Percentiles rank a stretch among this genome's conserved stretches.
Evolutionary conservation across 192 early-diverging fungal species (phyloP).

Genomic region (Oehlia diaphana): DNA sequence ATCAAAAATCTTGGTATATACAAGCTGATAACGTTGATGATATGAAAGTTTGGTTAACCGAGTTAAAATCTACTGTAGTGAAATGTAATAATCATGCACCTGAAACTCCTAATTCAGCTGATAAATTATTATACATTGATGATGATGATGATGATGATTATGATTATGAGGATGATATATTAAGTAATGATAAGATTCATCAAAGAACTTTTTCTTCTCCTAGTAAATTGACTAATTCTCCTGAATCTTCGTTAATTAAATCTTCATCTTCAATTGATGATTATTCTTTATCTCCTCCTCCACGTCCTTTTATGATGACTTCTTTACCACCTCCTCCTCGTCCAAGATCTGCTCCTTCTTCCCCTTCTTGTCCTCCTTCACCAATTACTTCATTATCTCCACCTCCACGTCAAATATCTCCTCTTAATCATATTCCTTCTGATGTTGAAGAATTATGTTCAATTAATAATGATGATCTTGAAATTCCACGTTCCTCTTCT

Average conservation of each 20-base stretch:
- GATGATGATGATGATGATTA: neutral
- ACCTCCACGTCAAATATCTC: neutral
- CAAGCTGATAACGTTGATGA: conserved; percentile 42
- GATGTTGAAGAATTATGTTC: neutral
- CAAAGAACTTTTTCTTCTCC: neutral
- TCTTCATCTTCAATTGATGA: conserved; percentile 12
- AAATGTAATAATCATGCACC: conserved; percentile 24
- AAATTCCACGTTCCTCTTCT: conserved; percentile 12
- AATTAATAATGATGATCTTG: neutral
- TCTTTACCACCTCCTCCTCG: conserved; percentile 24
- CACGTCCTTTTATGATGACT: neutral
- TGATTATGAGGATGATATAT: neutral
- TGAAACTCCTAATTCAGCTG: neutral
- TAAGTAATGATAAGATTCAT: neutral
- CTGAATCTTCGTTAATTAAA: neutral
- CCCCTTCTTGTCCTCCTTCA: neutral
- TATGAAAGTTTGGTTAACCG: conserved; percentile 40
- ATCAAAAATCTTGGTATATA: conserved; percentile 43
- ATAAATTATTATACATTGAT: neutral
- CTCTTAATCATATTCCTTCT: neutral
- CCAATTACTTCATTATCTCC: neutral
- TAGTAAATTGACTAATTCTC: conserved; percentile 16
- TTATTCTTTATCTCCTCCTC: conserved; percentile 28
- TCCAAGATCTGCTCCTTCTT: neutral
- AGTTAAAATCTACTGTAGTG: conserved; percentile 41